These are phyloP conservation scores for Nicotiana tabacum DNA, from an alignment of 257 asterid genomes.

Conservation along the genomic window DNA sequence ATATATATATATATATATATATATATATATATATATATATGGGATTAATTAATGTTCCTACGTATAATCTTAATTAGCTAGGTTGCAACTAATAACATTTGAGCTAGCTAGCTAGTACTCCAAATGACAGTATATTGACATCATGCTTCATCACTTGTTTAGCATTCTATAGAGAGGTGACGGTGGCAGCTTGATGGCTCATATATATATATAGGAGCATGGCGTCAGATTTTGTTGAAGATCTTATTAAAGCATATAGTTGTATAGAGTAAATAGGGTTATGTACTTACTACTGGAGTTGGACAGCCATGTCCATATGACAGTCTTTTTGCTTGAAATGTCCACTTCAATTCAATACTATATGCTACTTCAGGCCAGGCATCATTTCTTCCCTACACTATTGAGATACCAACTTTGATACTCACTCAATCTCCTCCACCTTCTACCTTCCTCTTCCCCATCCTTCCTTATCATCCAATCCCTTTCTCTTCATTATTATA, in stretches of 20 bases:
- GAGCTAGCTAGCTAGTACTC: not conserved
- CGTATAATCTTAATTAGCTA: not conserved
- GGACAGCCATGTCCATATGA: constrained; percentile 20
- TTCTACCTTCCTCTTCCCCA: not conserved
- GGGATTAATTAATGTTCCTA: not conserved
- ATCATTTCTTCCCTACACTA: constrained; percentile 16
- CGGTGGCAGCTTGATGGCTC: not conserved
- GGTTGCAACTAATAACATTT: not conserved
- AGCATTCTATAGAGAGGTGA: not conserved
- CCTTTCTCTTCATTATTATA: too few relatives aligned
- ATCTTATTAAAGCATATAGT: constrained; percentile 15
- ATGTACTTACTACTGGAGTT: constrained; percentile 7
- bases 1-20: too few relatives aligned
- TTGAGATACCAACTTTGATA: not conserved
- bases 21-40: too few relatives aligned
- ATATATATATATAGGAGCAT: constrained; percentile 8
- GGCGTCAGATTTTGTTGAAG: constrained; percentile 26
- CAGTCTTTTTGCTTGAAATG: constrained; percentile 21
- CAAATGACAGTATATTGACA: not conserved
- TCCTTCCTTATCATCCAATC: not conserved
- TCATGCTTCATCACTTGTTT: not conserved
- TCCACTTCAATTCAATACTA: constrained; percentile 27
- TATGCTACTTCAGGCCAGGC: constrained; percentile 25
- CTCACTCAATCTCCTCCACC: not conserved
- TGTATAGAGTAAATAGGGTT: not conserved